Evolutionary conservation across 768 basidiomycete genomes (phyloP), one percentile per base, ranked within the genome.

Genomic region (Panus rudis): DNA sequence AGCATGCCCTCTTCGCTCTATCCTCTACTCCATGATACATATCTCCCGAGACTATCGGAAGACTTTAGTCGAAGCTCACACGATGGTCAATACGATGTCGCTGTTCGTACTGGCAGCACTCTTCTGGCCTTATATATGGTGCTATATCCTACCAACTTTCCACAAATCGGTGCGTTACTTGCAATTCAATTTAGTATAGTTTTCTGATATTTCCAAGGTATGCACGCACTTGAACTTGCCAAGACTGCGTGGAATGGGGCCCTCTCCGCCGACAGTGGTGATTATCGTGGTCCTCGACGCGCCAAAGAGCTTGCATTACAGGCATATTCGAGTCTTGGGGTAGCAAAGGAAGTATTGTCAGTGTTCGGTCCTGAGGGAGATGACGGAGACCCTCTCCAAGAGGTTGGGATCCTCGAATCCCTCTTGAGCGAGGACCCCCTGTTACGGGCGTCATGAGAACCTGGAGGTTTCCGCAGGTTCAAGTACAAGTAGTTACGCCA

Each of bases 181-280:
- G 12, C 21, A n/a, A 8, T 14, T 11, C 23, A 35, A 6, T 4
- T 26, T 41, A 28, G 21, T 21, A 4, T 22, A 32, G 23, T 16
- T 43, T 32, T 24, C 41, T 25, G n/a, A 43, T 35, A 19, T 31
- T 17, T 42, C 43, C 17, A 43, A 91, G 87, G 86, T 12, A 68
- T 87, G 65, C 88, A 91, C 59, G 63, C 79, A 10, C 58, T 89
- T 16, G 87, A 90, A 55, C 62, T 87, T 55, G 73, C 85, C 2
- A 89, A 89, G 66, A 81, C 84, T 1, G 67, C 70, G 6, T 90
- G 87, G 87, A 89, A 91, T 56, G 72, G 67, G 12, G 58, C 67
- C 19, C 54, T 79, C 16, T 63, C 64, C 3, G 53, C 57, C 4
- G 51, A 43, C 8, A 37, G 37, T 30, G 39, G 16, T 30, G 42